phyloP scores from a whole-genome alignment of 371 early-diverging fungal genomes.

The Funneliformis caledonium region DNA sequence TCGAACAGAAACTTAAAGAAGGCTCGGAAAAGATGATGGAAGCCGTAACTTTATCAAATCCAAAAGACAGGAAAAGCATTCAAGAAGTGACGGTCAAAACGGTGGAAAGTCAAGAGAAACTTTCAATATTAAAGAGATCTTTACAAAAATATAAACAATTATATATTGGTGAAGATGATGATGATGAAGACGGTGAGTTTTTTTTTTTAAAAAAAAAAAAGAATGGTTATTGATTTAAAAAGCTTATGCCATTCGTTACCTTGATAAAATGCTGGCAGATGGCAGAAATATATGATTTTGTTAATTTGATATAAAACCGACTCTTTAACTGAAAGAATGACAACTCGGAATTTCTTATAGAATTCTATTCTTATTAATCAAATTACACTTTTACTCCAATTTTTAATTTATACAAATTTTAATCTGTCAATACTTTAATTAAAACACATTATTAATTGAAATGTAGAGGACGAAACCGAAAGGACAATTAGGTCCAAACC shows the following conservation, averaged over 20 bases:
- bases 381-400: not conserved
- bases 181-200: constrained; percentile 58
- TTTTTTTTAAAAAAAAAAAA: not conserved
- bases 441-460: not conserved
- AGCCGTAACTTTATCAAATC: constrained; percentile 52
- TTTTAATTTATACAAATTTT: not conserved
- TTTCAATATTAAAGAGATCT: constrained; percentile 77
- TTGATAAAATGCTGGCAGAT: too few species aligned
- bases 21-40: constrained; percentile 64
- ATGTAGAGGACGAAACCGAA: constrained; percentile 43
- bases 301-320: too few species aligned
- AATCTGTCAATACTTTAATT: not conserved
- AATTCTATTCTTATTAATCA: too few species aligned
- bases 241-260: not conserved
- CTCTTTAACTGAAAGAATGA: too few species aligned
- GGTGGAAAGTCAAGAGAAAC: constrained; percentile 79
- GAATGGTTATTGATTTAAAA: not conserved
- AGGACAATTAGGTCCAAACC: constrained; percentile 59
- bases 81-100: constrained; percentile 70
- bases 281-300: too few species aligned
- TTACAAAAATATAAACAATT: constrained; percentile 85
- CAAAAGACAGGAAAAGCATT: constrained; percentile 62
- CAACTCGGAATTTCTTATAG: too few species aligned
- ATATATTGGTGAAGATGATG: constrained; percentile 75
- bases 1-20: constrained; percentile 85